Percentiles rank a stretch among this genome's conserved stretches.
These are phyloP conservation scores for Mangifera indica DNA, from an alignment of 345 rosid genomes.

Conservation along the genomic window DNA sequence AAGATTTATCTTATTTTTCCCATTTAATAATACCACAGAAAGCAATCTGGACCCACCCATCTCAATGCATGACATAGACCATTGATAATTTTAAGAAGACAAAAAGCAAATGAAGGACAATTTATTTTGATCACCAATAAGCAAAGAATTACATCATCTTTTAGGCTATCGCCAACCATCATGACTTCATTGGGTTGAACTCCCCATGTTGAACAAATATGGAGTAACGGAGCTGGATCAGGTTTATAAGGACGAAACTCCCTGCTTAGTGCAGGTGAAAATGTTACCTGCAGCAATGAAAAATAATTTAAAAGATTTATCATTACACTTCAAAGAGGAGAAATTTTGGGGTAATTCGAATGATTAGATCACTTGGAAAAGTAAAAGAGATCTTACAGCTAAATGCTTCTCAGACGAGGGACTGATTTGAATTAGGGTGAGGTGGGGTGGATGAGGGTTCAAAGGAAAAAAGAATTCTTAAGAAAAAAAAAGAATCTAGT, in stretches of 20 bases:
- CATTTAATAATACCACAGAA: background rate
- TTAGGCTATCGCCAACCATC: constrained; percentile 97
- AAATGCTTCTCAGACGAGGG: background rate
- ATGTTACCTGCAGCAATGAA: constrained; percentile 48
- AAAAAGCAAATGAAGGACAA: background rate
- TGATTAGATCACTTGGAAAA: background rate
- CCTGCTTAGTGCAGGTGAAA: constrained; percentile 91
- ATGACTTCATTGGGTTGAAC: constrained; percentile 78
- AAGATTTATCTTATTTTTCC: background rate
- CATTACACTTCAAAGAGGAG: background rate
- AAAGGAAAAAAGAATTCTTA: too few relatives aligned
- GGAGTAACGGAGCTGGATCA: constrained; percentile 86
- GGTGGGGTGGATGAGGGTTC: background rate
- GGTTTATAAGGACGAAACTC: constrained; percentile 94
- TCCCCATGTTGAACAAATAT: constrained; percentile 82
- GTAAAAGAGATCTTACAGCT: background rate
- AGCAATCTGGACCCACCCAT: background rate
- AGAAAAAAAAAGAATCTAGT: background rate
- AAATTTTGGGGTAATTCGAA: background rate
- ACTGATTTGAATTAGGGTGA: background rate
- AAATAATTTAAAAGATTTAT: constrained; percentile 2
- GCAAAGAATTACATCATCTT: constrained; percentile 74
- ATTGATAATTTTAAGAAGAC: background rate
- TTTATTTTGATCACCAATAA: background rate
- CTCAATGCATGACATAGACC: background rate